Percentiles rank a stretch among this genome's conserved stretches.
phyloP scores from a whole-genome alignment of 805 yeast species.

The Kuraishia borneana region DNA sequence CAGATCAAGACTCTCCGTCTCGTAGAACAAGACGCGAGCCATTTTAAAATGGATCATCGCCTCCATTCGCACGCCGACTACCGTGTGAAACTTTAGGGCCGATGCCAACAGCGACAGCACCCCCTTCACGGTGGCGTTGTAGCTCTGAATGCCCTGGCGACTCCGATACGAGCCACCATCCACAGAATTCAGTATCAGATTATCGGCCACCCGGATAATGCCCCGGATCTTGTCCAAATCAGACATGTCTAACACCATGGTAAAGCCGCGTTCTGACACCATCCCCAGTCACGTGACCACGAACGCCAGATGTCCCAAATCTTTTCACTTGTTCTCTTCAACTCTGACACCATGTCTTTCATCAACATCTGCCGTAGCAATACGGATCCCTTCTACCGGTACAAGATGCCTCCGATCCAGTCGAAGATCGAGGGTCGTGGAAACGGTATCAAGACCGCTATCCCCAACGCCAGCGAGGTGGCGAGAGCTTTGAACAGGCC shows the following conservation, averaged over 20 bases:
- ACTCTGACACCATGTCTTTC: constrained; percentile 45
- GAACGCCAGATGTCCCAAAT: no score
- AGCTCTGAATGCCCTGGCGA: constrained; percentile 11
- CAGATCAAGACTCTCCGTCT: constrained; percentile 26
- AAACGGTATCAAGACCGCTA: constrained; percentile 96
- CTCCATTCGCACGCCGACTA: constrained; percentile 20
- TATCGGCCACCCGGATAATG: no score
- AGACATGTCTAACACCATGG: no score
- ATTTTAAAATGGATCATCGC: constrained; percentile 23
- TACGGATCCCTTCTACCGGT: constrained; percentile 97
- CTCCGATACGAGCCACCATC: no score
- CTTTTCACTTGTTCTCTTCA: no score
- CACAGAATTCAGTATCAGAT: no score
- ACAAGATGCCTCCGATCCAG: constrained; percentile 97
- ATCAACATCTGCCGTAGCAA: constrained; percentile 93
- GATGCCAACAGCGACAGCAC: constrained; percentile 24
- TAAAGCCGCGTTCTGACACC: no score
- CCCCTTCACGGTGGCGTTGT: constrained; percentile 20
- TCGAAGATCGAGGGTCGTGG: constrained; percentile 98
- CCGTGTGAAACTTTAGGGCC: constrained; percentile 15
- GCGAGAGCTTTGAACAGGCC: constrained; percentile 94
- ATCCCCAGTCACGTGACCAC: no score
- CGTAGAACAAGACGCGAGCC: constrained; percentile 25
- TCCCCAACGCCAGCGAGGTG: constrained; percentile 82
- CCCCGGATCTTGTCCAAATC: no score